phyloP scores from a whole-genome alignment of 371 early-diverging fungal genomes.

The Sporodiniella umbellata region DNA sequence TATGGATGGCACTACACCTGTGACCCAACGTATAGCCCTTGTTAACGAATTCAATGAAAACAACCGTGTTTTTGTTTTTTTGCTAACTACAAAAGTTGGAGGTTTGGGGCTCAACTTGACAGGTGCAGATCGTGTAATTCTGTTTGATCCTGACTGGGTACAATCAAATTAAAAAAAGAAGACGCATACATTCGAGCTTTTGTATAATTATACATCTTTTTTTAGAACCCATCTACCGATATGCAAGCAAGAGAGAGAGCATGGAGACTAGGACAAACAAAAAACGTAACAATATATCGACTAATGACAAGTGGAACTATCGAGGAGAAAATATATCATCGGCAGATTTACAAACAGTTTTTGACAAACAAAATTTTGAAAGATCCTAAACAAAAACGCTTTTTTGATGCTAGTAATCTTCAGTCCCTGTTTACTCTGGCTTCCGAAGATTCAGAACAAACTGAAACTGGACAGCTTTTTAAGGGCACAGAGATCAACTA shows the following conservation, averaged over 20 bases:
- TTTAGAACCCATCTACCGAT: conserved; percentile 94
- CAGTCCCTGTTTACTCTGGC: conserved; percentile 83
- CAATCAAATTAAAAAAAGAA: not conserved
- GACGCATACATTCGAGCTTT: not conserved
- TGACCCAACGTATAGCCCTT: conserved; percentile 72
- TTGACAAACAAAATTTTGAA: conserved; percentile 93
- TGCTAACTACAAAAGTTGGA: conserved; percentile 97
- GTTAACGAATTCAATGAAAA: conserved; percentile 89
- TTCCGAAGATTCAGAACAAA: conserved; percentile 52
- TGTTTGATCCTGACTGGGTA: conserved; percentile 98
- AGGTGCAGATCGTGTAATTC: conserved; percentile 93
- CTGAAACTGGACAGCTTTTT: conserved; percentile 73
- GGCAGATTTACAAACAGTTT: conserved; percentile 97
- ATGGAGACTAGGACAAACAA: conserved; percentile 93
- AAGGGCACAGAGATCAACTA: conserved; percentile 55
- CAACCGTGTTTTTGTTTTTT: conserved; percentile 75
- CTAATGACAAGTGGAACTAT: conserved; percentile 97
- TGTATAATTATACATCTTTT: not conserved
- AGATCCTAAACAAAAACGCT: conserved; percentile 88
- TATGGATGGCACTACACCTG: conserved; percentile 96
- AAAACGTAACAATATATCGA: conserved; percentile 92
- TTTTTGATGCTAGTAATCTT: conserved; percentile 79
- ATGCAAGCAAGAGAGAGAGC: conserved; percentile 96
- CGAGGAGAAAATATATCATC: conserved; percentile 97
- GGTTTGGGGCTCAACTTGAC: conserved; percentile 96